Evolutionary conservation across 805 yeast species (phyloP), one percentile per base, ranked within the genome.

Genomic region (Wickerhamiella musiphila): DNA sequence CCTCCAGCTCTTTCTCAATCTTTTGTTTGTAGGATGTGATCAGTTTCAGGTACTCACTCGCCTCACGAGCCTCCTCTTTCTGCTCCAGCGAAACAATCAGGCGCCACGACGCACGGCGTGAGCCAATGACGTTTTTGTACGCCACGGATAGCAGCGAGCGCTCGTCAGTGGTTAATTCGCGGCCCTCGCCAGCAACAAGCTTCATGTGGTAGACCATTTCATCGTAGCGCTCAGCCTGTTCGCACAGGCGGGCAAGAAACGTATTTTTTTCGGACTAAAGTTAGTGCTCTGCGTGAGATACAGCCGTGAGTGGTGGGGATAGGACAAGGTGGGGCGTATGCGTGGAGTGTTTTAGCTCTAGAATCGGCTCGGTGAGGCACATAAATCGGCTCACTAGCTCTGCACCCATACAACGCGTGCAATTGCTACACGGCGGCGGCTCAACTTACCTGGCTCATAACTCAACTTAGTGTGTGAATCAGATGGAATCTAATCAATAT

Each of bases 91-190:
- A 82, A 23, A 94, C 83, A 33, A 90, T 94, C 54, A 90, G 83
- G 72, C 98, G 78, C 96, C 96, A 90, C 28, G 94, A 82, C 37
- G 98, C 96, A 66, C 98, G 84, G 54, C 96, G 83, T 37, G 96
- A 94, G 55, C 98, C 98, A 60, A 86, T 86, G 36, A 86, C 96
- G 55, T 86, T 86, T 65, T 86, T 86, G 70, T 86, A 86, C 40
- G 98, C 98, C 49, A 90, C 96, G 21, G 94, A 82, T 51, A 86
- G 70, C 47, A 86, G 68, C 64, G 90, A 90, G 62, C 98, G 84
- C 66, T 90, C 98, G 65, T 90, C 98, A 46, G 90, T 94, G 32
- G 92, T 77, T 47, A 90, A 66, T 60, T 86, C 96, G 61, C 79
- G 84, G 41, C 94, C 94, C 27, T 93, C 72, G 26, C 93, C 77